Evolutionary conservation across 495 filamentous ascomycete genomes (phyloP).

Genomic region (Talaromyces wortmannii): DNA sequence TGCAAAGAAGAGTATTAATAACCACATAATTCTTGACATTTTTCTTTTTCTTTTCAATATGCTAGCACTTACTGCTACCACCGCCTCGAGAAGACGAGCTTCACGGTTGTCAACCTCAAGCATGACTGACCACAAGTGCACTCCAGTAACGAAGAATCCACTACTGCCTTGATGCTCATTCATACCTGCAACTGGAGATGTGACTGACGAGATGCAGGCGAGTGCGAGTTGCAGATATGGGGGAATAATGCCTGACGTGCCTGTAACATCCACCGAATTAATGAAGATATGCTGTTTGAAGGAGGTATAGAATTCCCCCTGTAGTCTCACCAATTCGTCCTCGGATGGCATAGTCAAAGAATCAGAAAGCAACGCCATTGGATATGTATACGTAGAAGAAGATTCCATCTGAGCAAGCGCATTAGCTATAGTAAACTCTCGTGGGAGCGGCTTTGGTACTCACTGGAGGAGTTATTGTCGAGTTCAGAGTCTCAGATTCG

Average conservation of each 20-base stretch:
- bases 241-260: neutral
- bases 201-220: neutral
- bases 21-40: neutral
- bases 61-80: neutral
- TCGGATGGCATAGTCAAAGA: neutral
- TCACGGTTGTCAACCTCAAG: neutral
- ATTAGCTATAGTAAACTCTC: neutral
- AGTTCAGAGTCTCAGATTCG: neutral
- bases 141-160: neutral
- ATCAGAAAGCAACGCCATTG: neutral
- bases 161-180: neutral
- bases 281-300: constrained; percentile 1
- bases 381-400: neutral
- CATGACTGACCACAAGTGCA: neutral
- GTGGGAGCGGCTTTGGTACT: neutral
- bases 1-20: neutral
- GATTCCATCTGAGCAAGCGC: neutral
- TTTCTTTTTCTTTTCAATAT: neutral
- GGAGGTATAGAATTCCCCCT: neutral
- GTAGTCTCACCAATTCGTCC: neutral
- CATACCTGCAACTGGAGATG: neutral
- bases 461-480: neutral
- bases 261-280: neutral
- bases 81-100: neutral
- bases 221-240: neutral